These are phyloP conservation scores for Corylus heterophylla DNA, from an alignment of 306 rosid genomes.

Conservation along the genomic window DNA sequence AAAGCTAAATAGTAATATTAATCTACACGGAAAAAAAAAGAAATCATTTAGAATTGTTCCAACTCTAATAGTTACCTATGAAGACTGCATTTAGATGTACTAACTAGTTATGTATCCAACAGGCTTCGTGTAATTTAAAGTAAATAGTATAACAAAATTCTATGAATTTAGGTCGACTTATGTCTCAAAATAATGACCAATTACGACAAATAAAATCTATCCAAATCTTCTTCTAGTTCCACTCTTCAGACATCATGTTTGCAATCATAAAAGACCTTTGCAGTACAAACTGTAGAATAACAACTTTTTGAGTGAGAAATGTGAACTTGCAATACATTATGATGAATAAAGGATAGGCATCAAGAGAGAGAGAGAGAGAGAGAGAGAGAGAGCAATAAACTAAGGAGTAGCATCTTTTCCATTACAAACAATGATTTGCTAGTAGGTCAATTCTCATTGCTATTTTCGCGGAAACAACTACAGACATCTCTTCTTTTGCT, in stretches of 20 bases:
- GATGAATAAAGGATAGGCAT: background rate
- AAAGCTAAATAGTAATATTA: conserved; percentile 6
- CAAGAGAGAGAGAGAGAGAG: no score
- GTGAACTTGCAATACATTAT: background rate
- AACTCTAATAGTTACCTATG: background rate
- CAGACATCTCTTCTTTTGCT: conserved; percentile 2
- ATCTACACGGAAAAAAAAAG: background rate
- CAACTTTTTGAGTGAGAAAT: background rate
- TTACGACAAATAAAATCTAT: background rate
- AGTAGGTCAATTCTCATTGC: background rate
- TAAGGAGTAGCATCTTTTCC: background rate
- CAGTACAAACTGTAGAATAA: background rate
- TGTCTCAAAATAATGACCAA: background rate
- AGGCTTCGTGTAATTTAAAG: background rate
- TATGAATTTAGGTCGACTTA: background rate
- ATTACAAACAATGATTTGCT: background rate
- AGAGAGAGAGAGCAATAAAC: background rate
- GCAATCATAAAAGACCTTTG: background rate
- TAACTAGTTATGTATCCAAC: background rate
- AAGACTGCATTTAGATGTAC: background rate
- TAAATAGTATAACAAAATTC: background rate
- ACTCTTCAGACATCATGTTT: background rate
- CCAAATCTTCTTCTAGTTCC: background rate
- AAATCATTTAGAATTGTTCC: background rate
- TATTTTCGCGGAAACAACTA: background rate